Conservation (phyloP, 1,139 yeast genomes). For the Magnusiomyces paraingens region DNA sequence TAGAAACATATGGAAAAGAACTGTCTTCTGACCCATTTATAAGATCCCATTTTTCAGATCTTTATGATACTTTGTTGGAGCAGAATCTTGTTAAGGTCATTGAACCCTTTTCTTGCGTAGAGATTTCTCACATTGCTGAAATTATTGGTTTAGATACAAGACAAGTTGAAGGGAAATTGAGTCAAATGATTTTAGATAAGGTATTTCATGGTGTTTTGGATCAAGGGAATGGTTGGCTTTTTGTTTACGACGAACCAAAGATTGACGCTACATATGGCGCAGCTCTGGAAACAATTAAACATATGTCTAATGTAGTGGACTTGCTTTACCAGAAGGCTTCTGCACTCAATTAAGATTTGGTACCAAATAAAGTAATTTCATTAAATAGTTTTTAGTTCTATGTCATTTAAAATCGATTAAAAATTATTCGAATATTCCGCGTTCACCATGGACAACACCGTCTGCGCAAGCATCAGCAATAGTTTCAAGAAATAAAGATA, state of each 20-base stretch:
- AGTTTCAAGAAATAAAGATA: constrained; percentile 53
- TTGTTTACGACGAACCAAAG: constrained; percentile 83
- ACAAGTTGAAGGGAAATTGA: constrained; percentile 88
- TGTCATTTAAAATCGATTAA: background rate
- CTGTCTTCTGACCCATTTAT: constrained; percentile 82
- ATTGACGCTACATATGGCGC: constrained; percentile 86
- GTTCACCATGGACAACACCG: constrained; percentile 34
- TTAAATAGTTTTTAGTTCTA: background rate
- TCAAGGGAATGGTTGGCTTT: constrained; percentile 97
- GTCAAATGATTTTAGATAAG: constrained; percentile 94
- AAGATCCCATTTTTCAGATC: constrained; percentile 84
- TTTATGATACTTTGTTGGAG: constrained; percentile 88
- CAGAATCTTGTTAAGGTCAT: constrained; percentile 91
- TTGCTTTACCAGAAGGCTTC: constrained; percentile 91
- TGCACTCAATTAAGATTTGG: constrained; percentile 44
- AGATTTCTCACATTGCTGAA: constrained; percentile 79
- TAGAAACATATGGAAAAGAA: constrained; percentile 65
- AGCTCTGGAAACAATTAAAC: constrained; percentile 78
- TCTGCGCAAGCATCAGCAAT: constrained; percentile 54
- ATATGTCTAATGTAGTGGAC: constrained; percentile 85
- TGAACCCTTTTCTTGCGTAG: constrained; percentile 94
- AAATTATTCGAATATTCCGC: constrained; percentile 22
- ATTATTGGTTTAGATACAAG: constrained; percentile 81
- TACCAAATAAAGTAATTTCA: background rate
- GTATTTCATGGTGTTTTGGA: constrained; percentile 93